Evolutionary conservation across 768 basidiomycete species (phyloP).

Genomic region (Naganishia vaughanmartiniae): DNA sequence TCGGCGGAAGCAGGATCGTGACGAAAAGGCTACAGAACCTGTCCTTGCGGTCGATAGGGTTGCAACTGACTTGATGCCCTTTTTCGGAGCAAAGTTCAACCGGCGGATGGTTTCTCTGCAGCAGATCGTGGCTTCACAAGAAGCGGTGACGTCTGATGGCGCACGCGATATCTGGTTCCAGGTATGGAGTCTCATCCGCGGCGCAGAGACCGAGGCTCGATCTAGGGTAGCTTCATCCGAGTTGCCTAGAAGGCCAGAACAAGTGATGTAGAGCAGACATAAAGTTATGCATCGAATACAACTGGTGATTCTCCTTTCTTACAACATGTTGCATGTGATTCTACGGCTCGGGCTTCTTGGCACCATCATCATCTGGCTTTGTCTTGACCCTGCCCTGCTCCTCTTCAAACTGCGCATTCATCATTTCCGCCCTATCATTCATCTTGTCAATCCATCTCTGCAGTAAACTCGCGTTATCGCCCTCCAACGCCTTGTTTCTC

Average conservation of each 20-base stretch:
- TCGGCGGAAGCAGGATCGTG: background rate
- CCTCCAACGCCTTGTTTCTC: constrained; percentile 77
- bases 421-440: constrained; percentile 83
- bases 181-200: background rate
- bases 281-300: constrained; percentile 8
- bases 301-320: background rate
- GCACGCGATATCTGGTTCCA: background rate
- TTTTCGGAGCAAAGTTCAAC: constrained; percentile 39
- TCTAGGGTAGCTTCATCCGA: background rate
- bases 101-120: constrained; percentile 32
- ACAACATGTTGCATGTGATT: background rate
- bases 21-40: background rate
- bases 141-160: background rate
- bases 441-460: constrained; percentile 97
- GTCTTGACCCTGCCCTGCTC: constrained; percentile 33
- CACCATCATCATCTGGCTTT: background rate
- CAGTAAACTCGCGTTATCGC: constrained; percentile 90
- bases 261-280: background rate
- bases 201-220: constrained; percentile 8
- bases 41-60: constrained; percentile 32
- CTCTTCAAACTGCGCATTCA: constrained; percentile 71
- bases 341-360: background rate
- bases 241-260: background rate
- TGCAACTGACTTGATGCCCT: constrained; percentile 37
- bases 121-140: background rate